These are phyloP conservation scores for Trichosanthes cucumerina DNA, from an alignment of 306 rosid genomes.

Conservation along the genomic window DNA sequence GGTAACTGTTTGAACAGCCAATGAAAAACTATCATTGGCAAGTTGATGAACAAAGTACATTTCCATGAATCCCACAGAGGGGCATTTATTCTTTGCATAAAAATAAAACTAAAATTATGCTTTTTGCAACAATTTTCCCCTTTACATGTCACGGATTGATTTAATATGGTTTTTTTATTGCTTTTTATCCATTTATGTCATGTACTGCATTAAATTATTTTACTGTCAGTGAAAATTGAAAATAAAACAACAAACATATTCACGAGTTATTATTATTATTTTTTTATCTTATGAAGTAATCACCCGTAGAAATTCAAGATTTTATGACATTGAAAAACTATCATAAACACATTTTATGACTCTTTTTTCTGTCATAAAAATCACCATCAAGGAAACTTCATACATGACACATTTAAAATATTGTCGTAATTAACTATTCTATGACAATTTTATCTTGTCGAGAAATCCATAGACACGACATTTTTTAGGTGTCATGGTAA, in stretches of 20 bases:
- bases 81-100: neutral
- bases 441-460: too few species aligned
- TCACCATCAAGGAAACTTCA: too few species aligned
- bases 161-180: neutral
- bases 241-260: neutral
- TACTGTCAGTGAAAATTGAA: neutral
- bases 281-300: too few species aligned
- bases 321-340: too few species aligned
- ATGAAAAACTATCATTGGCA: neutral
- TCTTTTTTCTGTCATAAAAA: too few species aligned
- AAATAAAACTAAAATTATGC: neutral
- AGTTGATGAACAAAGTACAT: neutral
- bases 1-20: neutral
- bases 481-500: too few species aligned
- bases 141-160: neutral
- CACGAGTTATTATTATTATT: too few species aligned
- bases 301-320: too few species aligned
- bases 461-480: too few species aligned
- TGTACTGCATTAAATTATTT: neutral
- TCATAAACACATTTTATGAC: too few species aligned
- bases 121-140: neutral
- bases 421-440: too few species aligned
- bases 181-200: neutral
- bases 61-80: neutral
- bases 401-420: too few species aligned